Evolutionary conservation across 2,329 filamentous ascomycete species (phyloP), one percentile per base, ranked within the genome.

Genomic region (Paramyrothecium roridum): DNA sequence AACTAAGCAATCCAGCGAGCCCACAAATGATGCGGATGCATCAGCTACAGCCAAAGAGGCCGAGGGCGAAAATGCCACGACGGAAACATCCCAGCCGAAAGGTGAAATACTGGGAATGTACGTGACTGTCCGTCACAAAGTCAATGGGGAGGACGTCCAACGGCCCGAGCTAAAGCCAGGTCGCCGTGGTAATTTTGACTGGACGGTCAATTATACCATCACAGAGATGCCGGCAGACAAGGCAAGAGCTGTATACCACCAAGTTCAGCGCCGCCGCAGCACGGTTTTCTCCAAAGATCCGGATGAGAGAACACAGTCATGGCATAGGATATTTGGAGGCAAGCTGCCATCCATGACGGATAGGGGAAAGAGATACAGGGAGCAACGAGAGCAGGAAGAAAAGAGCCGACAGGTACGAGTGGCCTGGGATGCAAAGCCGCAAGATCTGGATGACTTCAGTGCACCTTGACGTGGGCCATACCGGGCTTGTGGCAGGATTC

Each of bases 171-270:
- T 87, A 48, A 70, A 52, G 0, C 33, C 63, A 16, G 20, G 11
- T 10, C 26, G 26, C 26, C 26, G 26, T 30, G 26, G 6, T 30
- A 4, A 4, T 30, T 48, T 70, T 67, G 56, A 85, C 60, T 97
- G 93, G 93, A 70, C 74, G 1, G 76, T 97, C n/a, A 85, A 95
- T 63, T 97, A 96, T 71, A 80, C 86, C 37, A 73, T 97, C 50
- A 80, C 81, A 48, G 88, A 93, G 60, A 75, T 92, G 2, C 52
- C 71, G 0, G 59, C 62, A 3, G 59, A 68, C 0, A 73, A 76
- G 11, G 83, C 81, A 1, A 70, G 69, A 57, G 70, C 54, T 1
- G 69, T 89, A 22, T 91, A 91, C 67, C 46, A 65, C 1, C 73
- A 78, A 52, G 76, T 84, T 56, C 83, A 85, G 67, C 69, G 63